Conservation (phyloP, 2,329 filamentous ascomycete species). For the Pestalotiopsis sp. region DNA sequence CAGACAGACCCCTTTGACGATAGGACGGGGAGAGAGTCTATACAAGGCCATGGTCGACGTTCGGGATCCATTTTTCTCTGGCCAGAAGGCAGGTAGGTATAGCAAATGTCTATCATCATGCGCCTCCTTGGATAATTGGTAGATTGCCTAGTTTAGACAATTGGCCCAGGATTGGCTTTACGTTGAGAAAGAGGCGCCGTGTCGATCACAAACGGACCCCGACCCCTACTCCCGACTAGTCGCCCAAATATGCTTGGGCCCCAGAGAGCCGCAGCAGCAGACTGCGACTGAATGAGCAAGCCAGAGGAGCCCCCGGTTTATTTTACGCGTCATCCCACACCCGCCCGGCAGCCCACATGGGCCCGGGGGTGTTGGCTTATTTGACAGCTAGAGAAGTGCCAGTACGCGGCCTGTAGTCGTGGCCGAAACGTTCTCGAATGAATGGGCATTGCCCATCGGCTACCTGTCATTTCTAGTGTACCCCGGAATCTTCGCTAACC, state of each 20-base stretch:
- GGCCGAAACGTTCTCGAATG: not conserved
- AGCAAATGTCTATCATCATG: not conserved
- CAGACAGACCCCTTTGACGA: not conserved
- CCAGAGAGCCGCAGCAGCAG: not conserved
- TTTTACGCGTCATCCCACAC: not conserved
- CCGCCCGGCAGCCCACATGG: not conserved
- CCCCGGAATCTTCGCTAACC: not conserved
- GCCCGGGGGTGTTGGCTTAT: not conserved
- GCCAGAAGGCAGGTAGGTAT: not conserved
- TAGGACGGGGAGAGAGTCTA: not conserved
- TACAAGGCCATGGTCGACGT: not conserved
- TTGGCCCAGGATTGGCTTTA: too few relatives aligned
- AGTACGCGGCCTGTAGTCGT: not conserved
- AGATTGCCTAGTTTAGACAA: too few relatives aligned
- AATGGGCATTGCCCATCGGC: not conserved
- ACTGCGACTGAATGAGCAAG: not conserved
- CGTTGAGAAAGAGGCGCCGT: too few relatives aligned
- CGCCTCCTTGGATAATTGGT: not conserved
- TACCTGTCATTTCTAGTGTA: not conserved
- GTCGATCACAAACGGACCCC: too few relatives aligned
- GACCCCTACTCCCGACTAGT: not conserved
- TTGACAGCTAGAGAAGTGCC: not conserved
- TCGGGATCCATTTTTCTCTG: not conserved
- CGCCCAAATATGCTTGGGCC: not conserved
- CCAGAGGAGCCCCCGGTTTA: not conserved